Conservation (phyloP, 2,329 filamentous ascomycete species). For the Hypoxylon sp. region DNA sequence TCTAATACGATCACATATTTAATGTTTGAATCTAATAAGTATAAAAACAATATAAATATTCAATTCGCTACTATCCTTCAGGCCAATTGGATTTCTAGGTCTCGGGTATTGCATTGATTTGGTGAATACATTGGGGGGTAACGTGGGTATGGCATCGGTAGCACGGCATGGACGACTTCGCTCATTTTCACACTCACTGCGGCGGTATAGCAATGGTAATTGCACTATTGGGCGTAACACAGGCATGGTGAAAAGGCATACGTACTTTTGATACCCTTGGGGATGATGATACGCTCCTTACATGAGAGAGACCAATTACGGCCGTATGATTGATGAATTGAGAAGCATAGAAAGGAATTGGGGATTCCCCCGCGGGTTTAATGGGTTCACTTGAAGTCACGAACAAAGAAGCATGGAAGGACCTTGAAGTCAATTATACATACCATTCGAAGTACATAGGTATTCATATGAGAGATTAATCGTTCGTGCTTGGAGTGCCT, state of each 20-base stretch:
- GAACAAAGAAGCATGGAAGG: constrained; percentile 10
- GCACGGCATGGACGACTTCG: constrained; percentile 12
- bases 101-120: constrained; percentile 19
- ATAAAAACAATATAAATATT: constrained; percentile 28
- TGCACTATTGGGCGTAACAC: constrained; percentile 17
- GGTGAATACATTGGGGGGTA: constrained; percentile 14
- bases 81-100: constrained; percentile 28
- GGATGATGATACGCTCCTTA: constrained; percentile 36
- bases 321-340: constrained; percentile 20
- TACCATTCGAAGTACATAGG: constrained; percentile 42
- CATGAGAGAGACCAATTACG: constrained; percentile 19
- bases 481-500: not conserved
- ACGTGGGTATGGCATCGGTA: constrained; percentile 15
- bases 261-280: constrained; percentile 35
- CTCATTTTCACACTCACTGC: constrained; percentile 25
- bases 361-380: constrained; percentile 24
- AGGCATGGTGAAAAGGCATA: constrained; percentile 22
- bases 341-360: constrained; percentile 15
- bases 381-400: constrained; percentile 17
- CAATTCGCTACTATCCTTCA: constrained; percentile 42
- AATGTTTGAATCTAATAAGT: constrained; percentile 38
- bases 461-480: constrained; percentile 6
- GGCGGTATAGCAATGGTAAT: constrained; percentile 17
- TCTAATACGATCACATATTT: constrained; percentile 45
- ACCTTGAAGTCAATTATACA: constrained; percentile 24